Conservation (phyloP, 2,329 filamentous ascomycete species). For the Penicillium sp. region DNA sequence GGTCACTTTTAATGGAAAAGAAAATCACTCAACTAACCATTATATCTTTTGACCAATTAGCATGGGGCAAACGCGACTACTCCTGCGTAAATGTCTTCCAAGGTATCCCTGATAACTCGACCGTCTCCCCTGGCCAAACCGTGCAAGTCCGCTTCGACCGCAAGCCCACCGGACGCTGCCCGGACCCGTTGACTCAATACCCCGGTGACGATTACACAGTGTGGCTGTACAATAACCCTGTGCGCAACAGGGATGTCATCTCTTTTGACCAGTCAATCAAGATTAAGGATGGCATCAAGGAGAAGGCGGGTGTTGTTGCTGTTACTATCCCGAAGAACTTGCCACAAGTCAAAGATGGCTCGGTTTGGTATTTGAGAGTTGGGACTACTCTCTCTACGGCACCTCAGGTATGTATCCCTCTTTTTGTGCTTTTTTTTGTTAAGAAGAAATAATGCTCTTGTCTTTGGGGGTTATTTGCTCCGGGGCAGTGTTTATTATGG, state of each 20-base stretch:
- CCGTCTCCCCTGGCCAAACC: slow-evolving; percentile 25
- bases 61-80: slow-evolving; percentile 38
- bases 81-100: slow-evolving; percentile 35
- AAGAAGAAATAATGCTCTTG: neutral
- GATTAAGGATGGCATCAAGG: slow-evolving; percentile 21
- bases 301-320: slow-evolving; percentile 19
- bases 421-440: neutral
- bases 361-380: slow-evolving; percentile 33
- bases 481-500: neutral
- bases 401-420: slow-evolving; percentile 28
- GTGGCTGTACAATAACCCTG: slow-evolving; percentile 34
- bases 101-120: slow-evolving; percentile 33
- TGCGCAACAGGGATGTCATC: slow-evolving; percentile 23
- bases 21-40: neutral
- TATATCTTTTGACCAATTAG: slow-evolving; percentile 10
- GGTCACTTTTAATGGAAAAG: neutral
- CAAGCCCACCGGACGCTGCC: slow-evolving; percentile 26
- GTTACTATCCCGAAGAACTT: slow-evolving; percentile 28
- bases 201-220: slow-evolving; percentile 26
- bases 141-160: slow-evolving; percentile 32
- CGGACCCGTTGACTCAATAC: slow-evolving; percentile 20
- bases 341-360: slow-evolving; percentile 26
- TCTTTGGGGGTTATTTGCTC: neutral
- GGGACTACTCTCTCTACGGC: slow-evolving; percentile 24
- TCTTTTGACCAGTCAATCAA: slow-evolving; percentile 22